These are phyloP conservation scores for Metahyphopichia silvanorum DNA, from an alignment of 805 yeast species.

Conservation along the genomic window DNA sequence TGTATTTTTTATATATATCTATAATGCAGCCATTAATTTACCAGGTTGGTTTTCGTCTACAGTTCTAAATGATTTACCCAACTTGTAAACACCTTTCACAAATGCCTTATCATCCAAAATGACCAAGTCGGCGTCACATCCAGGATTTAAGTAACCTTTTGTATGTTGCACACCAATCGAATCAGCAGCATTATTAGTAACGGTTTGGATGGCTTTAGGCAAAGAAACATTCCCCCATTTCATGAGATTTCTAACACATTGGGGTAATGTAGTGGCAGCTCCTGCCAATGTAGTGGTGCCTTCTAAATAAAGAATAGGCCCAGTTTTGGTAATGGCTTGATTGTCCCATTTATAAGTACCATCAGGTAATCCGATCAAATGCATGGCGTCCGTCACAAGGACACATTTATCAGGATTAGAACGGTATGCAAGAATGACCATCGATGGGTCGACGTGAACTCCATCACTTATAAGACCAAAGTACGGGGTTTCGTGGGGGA, in stretches of 20 bases:
- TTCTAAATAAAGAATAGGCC: slow-evolving; percentile 43
- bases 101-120: slow-evolving; percentile 42
- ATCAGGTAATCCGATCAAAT: slow-evolving; percentile 52
- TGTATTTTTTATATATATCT: too few relatives aligned
- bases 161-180: slow-evolving; percentile 39
- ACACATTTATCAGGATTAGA: slow-evolving; percentile 52
- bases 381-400: slow-evolving; percentile 59
- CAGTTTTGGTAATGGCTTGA: slow-evolving; percentile 46
- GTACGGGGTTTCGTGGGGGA: slow-evolving; percentile 34
- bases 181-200: slow-evolving; percentile 53
- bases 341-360: slow-evolving; percentile 55
- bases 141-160: slow-evolving; percentile 50
- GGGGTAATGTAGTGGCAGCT: slow-evolving; percentile 53
- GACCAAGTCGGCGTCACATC: slow-evolving; percentile 57
- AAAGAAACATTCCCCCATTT: slow-evolving; percentile 47
- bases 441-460: slow-evolving; percentile 55
- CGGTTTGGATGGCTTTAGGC: slow-evolving; percentile 53
- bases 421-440: slow-evolving; percentile 47
- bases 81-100: slow-evolving; percentile 48
- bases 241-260: slow-evolving; percentile 48
- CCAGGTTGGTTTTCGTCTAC: slow-evolving; percentile 15
- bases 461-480: slow-evolving; percentile 59
- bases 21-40: slow-evolving; percentile 13
- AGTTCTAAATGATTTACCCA: slow-evolving; percentile 34
- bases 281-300: slow-evolving; percentile 62